Percentiles rank a stretch among this genome's conserved stretches.
Evolutionary conservation across 1,284 basidiomycete species (phyloP).

Genomic region (Hortiboletus rubellus): DNA sequence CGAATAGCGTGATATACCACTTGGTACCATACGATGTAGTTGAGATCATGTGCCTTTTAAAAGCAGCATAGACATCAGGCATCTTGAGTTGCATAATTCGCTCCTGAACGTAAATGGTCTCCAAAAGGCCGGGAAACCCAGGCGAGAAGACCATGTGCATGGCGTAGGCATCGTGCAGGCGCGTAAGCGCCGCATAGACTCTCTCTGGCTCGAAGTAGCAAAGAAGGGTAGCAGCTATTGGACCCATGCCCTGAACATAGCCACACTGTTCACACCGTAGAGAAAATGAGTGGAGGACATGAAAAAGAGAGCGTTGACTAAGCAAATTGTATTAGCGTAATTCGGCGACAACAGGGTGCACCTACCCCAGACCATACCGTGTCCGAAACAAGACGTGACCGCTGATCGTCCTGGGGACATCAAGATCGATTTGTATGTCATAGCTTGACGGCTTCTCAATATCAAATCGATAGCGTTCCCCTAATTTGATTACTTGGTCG

Average conservation of each 20-base stretch:
- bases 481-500: constrained; percentile 44
- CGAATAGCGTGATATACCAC: constrained; percentile 98
- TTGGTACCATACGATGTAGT: constrained; percentile 96
- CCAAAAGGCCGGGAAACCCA: constrained; percentile 94
- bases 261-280: constrained; percentile 85
- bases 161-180: constrained; percentile 84
- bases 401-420: constrained; percentile 95
- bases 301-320: constrained; percentile 92
- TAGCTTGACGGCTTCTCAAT: constrained; percentile 81
- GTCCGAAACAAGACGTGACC: constrained; percentile 96
- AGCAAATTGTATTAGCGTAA: constrained; percentile 8
- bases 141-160: constrained; percentile 91
- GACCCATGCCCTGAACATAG: constrained; percentile 99
- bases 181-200: constrained; percentile 81
- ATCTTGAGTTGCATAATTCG: constrained; percentile 80
- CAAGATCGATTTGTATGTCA: constrained; percentile 98
- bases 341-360: constrained; percentile 17
- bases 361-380: constrained; percentile 90
- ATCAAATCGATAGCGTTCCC: constrained; percentile 59
- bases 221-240: constrained; percentile 91
- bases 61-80: constrained; percentile 84
- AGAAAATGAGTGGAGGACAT: constrained; percentile 92
- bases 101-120: constrained; percentile 94
- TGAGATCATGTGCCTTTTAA: constrained; percentile 86
- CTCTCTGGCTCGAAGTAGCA: constrained; percentile 92